Evolutionary conservation across 2,329 filamentous ascomycete genomes (phyloP), one percentile per base, ranked within the genome.

Genomic region (Bipolaris zeicola): DNA sequence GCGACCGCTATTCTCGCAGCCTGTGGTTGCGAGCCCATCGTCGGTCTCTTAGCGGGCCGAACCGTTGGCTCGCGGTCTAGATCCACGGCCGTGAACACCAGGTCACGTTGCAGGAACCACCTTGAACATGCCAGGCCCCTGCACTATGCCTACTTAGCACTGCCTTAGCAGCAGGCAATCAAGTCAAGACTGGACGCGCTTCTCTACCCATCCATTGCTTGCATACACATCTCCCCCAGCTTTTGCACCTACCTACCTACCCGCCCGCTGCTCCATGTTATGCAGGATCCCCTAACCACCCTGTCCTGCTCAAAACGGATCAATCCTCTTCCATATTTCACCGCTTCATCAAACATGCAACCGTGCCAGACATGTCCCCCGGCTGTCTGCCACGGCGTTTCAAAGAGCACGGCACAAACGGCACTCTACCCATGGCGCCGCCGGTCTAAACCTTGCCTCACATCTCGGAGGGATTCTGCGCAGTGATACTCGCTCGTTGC

Each of bases 11-110:
- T 46, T 14, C 45, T 43, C 53, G 38, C 39, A 49, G 56, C 47
- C 52, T 56, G 43, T 57, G 42, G 31, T 44, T 43, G 37, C 22
- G 6, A 8, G 52, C 13, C 38, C 45, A 41, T 42, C 16, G 55
- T 53, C 49, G 22, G 31, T 42, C 26, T 38, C 47, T 44, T 18
- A 43, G 51, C 57, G 57, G 57, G 48, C 49, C 57, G 57, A 50
- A 57, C 53, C 57, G 57, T 46, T 44, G 39, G 34, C 28, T 53
- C 26, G 20, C n/a, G 49, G 53, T 50, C 57, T 53, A 59, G 52
- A 57, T 42, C 48, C 26, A 36, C 33, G 44, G 31, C 38, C 48
- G 36, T 48, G 43, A 52, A 52, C 44, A 5, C 44, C 44, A 36
- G 33, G 44, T 47, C 33, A 47, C 18, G 44, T 47, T 47, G 44